Conservation (phyloP, 345 rosid species). For the Xanthoceras sorbifolium region DNA sequence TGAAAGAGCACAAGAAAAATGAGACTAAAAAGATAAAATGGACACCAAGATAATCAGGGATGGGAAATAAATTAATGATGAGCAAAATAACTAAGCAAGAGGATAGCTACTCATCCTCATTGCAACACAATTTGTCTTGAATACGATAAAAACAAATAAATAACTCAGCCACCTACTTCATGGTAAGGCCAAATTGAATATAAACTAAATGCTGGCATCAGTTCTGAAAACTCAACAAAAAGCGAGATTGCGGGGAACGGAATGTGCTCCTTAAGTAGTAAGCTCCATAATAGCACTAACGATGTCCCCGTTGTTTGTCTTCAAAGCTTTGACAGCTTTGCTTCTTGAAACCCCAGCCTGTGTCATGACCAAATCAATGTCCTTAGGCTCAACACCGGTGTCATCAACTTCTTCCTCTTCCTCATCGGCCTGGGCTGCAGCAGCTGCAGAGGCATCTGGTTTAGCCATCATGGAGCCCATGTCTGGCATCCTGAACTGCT, state of each 20-base stretch:
- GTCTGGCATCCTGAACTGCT: conserved; percentile 86
- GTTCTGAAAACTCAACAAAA: conserved; percentile 5
- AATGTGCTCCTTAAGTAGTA: conserved; percentile 47
- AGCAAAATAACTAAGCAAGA: background rate
- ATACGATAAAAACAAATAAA: background rate
- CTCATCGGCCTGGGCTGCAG: conserved; percentile 55
- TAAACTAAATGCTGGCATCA: background rate
- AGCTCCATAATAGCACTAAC: conserved; percentile 95
- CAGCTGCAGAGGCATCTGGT: conserved; percentile 49
- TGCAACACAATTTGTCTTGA: background rate
- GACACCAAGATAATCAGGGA: background rate
- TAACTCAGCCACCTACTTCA: background rate
- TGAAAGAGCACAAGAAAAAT: background rate
- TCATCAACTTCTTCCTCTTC: conserved; percentile 82
- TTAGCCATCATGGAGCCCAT: conserved; percentile 56
- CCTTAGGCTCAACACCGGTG: conserved; percentile 72
- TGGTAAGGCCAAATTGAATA: conserved; percentile 7
- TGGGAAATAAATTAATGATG: background rate
- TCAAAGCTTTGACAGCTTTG: conserved; percentile 85
- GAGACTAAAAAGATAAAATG: background rate
- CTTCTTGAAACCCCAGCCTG: conserved; percentile 72
- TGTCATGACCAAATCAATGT: conserved; percentile 85
- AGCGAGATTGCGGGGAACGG: background rate
- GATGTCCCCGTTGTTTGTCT: conserved; percentile 73
- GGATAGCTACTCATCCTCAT: background rate